These are phyloP conservation scores for Venturia effusa DNA, from an alignment of 2,329 filamentous ascomycete genomes.

Conservation along the genomic window DNA sequence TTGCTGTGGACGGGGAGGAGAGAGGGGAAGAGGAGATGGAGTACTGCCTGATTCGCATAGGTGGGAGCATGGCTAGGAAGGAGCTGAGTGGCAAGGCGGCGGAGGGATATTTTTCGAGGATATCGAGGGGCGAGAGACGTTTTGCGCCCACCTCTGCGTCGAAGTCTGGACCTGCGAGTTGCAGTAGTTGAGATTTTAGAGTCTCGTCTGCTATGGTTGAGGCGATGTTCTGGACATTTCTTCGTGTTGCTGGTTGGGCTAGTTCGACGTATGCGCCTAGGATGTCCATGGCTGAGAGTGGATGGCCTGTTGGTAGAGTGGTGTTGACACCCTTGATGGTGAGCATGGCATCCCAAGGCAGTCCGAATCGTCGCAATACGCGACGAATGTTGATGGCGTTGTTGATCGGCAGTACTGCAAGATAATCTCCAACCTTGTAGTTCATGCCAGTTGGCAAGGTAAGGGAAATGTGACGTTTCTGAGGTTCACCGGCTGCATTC, in stretches of 20 bases:
- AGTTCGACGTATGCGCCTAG: conserved; percentile 64
- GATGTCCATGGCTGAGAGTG: conserved; percentile 52
- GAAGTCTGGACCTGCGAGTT: not conserved
- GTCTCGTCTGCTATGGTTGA: not conserved
- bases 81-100: conserved; percentile 41
- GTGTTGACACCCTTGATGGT: conserved; percentile 55
- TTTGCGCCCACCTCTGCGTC: conserved; percentile 3
- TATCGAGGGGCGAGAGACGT: conserved; percentile 15
- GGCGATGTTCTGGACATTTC: not conserved
- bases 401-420: conserved; percentile 64
- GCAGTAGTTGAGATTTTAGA: not conserved
- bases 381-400: conserved; percentile 49
- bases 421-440: conserved; percentile 66
- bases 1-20: conserved; percentile 43
- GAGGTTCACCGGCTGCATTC: conserved; percentile 18
- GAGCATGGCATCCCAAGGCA: conserved; percentile 59
- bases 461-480: conserved; percentile 33
- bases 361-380: conserved; percentile 51
- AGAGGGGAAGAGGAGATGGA: conserved; percentile 68
- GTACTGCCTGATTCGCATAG: conserved; percentile 71
- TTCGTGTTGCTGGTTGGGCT: conserved; percentile 52
- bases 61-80: conserved; percentile 62
- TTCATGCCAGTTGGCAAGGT: conserved; percentile 37
- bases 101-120: conserved; percentile 16
- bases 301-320: conserved; percentile 50